Conservation (phyloP, 1,284 basidiomycete genomes). For the Athelia sp. region DNA sequence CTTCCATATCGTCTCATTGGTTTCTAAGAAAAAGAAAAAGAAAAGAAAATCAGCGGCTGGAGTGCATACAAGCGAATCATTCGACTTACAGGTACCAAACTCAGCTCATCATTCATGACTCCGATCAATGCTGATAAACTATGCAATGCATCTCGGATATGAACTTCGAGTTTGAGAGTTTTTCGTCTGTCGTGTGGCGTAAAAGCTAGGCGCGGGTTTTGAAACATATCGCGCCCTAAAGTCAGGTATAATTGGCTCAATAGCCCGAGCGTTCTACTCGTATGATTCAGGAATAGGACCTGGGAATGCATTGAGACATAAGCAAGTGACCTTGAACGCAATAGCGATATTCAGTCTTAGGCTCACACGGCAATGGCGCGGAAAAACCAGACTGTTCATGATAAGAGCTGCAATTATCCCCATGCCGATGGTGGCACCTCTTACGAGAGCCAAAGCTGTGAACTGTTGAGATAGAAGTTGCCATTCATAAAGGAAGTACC, state of each 20-base stretch:
- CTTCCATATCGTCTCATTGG: constrained; percentile 41
- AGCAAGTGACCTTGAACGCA: background rate
- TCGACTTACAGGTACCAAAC: constrained; percentile 40
- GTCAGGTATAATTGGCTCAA: constrained; percentile 40
- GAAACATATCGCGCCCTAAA: constrained; percentile 38
- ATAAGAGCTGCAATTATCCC: constrained; percentile 43
- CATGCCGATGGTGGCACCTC: constrained; percentile 36
- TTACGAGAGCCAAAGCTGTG: constrained; percentile 34
- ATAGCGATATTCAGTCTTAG: background rate
- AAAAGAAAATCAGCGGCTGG: background rate
- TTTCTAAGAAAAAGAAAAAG: constrained; percentile 29
- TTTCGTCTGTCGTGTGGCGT: constrained; percentile 29
- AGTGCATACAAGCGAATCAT: too few species aligned
- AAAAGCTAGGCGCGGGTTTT: constrained; percentile 20
- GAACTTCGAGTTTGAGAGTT: constrained; percentile 36
- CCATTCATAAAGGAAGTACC: constrained; percentile 8
- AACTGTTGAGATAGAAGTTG: background rate
- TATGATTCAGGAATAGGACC: constrained; percentile 41
- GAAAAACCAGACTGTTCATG: constrained; percentile 43
- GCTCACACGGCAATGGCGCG: constrained; percentile 41
- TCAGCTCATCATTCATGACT: constrained; percentile 45
- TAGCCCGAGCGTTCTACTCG: constrained; percentile 34
- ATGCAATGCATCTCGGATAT: constrained; percentile 35
- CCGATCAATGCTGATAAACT: constrained; percentile 33
- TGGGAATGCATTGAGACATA: constrained; percentile 11